These are phyloP conservation scores for Chlamydomonas reinhardtii DNA, from an alignment of 163 green algal genomes.

Conservation along the genomic window DNA sequence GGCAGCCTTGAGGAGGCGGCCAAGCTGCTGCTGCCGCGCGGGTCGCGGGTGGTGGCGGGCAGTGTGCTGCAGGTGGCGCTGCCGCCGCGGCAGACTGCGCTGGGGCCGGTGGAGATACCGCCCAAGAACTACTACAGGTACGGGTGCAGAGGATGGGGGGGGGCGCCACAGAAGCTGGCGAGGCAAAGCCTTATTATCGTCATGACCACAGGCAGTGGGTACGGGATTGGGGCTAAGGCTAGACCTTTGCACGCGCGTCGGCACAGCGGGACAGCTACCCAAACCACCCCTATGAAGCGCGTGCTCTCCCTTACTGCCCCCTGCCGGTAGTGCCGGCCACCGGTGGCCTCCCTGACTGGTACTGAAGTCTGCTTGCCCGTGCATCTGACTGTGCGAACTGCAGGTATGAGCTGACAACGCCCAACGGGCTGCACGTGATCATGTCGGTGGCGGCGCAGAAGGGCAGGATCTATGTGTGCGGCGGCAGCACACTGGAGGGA, in stretches of 20 bases:
- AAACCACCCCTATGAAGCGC: no score
- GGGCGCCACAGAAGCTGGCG: no score
- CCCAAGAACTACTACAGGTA: conserved; percentile 59
- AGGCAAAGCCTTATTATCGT: no score
- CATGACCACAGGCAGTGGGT: no score
- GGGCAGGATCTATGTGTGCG: conserved; percentile 54
- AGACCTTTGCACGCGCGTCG: no score
- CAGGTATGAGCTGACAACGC: conserved; percentile 64
- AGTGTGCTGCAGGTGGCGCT: conserved; percentile 34
- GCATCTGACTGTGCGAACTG: no score
- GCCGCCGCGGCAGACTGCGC: conserved; percentile 52
- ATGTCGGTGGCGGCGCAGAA: conserved; percentile 56
- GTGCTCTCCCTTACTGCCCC: no score
- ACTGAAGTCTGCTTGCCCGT: no score
- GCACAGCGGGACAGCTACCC: no score
- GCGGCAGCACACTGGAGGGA: neutral
- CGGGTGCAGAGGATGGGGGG: no score
- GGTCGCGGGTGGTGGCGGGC: conserved; percentile 45
- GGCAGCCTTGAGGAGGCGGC: conserved; percentile 51
- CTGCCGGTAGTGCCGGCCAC: conserved; percentile 22
- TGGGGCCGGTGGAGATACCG: conserved; percentile 58
- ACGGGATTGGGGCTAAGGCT: no score
- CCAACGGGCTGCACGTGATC: conserved; percentile 49
- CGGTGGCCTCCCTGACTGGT: no score
- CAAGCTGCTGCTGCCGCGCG: conserved; percentile 57